A percentile compares a stretch with the other conserved stretches of the same genome.
These are phyloP conservation scores for Colletotrichum echinochloae DNA, from an alignment of 2,329 filamentous ascomycete species.

Conservation along the genomic window DNA sequence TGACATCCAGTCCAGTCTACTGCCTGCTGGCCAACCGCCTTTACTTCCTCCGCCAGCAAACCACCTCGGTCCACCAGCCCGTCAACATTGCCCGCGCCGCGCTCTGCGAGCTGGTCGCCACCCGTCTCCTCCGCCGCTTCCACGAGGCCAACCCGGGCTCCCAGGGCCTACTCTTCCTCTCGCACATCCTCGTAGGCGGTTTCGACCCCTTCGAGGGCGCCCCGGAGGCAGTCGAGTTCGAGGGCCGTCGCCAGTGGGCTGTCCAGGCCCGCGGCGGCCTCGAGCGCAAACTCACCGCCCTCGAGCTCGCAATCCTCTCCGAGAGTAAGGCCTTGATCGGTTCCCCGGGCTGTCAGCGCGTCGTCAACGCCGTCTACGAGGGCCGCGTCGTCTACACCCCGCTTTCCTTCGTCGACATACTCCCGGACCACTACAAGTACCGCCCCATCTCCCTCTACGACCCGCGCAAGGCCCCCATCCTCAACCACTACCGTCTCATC, in stretches of 20 bases:
- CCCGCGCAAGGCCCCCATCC: slow-evolving; percentile 71
- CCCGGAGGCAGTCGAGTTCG: slow-evolving; percentile 64
- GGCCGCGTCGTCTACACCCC: slow-evolving; percentile 79
- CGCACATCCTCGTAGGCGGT: slow-evolving; percentile 76
- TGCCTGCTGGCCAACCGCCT: slow-evolving; percentile 78
- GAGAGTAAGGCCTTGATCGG: slow-evolving; percentile 77
- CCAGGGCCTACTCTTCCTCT: slow-evolving; percentile 71
- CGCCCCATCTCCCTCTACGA: slow-evolving; percentile 78
- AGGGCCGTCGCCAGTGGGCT: slow-evolving; percentile 51
- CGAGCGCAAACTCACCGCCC: slow-evolving; percentile 71
- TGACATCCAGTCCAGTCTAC: slow-evolving; percentile 63
- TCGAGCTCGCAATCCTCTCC: slow-evolving; percentile 79
- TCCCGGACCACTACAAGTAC: slow-evolving; percentile 80
- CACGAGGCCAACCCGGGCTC: slow-evolving; percentile 75
- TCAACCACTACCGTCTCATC: slow-evolving; percentile 79
- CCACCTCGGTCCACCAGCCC: slow-evolving; percentile 74
- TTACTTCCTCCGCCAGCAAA: slow-evolving; percentile 76
- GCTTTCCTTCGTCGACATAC: slow-evolving; percentile 76
- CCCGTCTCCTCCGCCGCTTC: slow-evolving; percentile 73
- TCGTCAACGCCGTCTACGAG: slow-evolving; percentile 77
- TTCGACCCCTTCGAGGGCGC: slow-evolving; percentile 80
- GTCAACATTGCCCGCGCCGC: slow-evolving; percentile 76
- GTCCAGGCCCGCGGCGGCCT: slow-evolving; percentile 54
- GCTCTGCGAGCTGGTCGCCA: slow-evolving; percentile 77
- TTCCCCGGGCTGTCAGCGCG: slow-evolving; percentile 75